Conservation (phyloP, 179 eudicot species). For the Amaranthus tricolor region DNA sequence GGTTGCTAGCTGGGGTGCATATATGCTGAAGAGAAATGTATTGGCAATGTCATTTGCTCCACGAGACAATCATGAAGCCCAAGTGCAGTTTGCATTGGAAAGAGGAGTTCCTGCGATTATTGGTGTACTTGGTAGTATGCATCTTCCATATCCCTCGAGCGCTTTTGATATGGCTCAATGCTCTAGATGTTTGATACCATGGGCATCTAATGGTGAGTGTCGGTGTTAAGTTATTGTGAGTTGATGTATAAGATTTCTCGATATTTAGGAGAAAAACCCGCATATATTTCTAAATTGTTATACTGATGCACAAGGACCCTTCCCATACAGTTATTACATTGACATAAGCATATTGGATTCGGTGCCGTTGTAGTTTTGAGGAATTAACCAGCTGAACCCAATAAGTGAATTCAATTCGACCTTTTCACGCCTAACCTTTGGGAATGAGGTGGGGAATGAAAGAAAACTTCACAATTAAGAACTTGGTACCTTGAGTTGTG, state of each 20-base stretch:
- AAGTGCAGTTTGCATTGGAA: constrained; percentile 61
- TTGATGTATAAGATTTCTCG: not conserved
- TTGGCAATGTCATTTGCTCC: constrained; percentile 66
- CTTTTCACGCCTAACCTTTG: no score
- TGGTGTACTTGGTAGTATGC: constrained; percentile 54
- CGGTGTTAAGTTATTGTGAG: not conserved
- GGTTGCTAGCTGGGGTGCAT: constrained; percentile 75
- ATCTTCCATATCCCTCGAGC: constrained; percentile 52
- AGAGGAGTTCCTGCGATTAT: constrained; percentile 60
- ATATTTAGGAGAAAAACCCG: no score
- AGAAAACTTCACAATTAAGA: no score
- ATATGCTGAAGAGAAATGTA: constrained; percentile 47
- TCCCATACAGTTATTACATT: no score
- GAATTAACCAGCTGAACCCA: no score
- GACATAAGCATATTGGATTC: no score
- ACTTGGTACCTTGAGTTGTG: no score
- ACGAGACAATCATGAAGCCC: constrained; percentile 60
- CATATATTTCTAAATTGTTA: not conserved
- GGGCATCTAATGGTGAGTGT: constrained; percentile 45
- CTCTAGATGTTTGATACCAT: constrained; percentile 52
- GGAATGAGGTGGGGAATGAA: no score
- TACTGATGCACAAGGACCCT: not conserved
- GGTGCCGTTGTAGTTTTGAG: no score
- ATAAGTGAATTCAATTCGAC: no score
- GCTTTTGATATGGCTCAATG: constrained; percentile 60